Conservation (phyloP, 768 basidiomycete genomes). For the Kwoniella mangroviensis region DNA sequence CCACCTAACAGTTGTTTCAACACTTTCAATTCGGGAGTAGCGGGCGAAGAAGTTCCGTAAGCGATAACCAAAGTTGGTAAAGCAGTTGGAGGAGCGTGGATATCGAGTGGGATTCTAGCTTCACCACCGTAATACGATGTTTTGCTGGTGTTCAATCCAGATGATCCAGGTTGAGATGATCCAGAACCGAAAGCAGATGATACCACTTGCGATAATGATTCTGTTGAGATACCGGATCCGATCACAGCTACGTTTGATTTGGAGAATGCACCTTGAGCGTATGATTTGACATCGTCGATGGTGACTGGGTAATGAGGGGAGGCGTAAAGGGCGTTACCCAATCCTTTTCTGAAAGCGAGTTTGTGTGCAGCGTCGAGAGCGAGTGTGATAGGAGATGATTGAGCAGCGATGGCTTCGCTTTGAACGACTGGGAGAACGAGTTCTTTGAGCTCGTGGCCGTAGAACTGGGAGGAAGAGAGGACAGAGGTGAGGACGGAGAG, state of each 20-base stretch:
- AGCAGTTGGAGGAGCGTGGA: conserved; percentile 62
- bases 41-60: conserved; percentile 72
- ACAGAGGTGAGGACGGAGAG: conserved; percentile 84
- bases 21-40: conserved; percentile 71
- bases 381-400: conserved; percentile 66
- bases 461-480: conserved; percentile 76
- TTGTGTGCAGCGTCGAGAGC: conserved; percentile 87
- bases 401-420: conserved; percentile 70
- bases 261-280: conserved; percentile 73
- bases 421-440: conserved; percentile 66
- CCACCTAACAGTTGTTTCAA: conserved; percentile 82
- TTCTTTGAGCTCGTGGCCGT: conserved; percentile 61
- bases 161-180: conserved; percentile 57
- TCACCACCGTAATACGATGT: conserved; percentile 82
- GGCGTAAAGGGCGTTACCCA: conserved; percentile 88
- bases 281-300: conserved; percentile 68
- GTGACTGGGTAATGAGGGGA: conserved; percentile 66
- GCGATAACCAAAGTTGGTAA: conserved; percentile 81
- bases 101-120: conserved; percentile 67
- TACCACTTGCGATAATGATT: conserved; percentile 70
- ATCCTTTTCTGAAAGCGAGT: conserved; percentile 90
- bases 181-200: conserved; percentile 69
- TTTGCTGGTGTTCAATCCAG: conserved; percentile 56
- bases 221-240: conserved; percentile 81
- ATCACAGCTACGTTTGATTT: conserved; percentile 82